These are phyloP conservation scores for Dioscorea alata DNA, from an alignment of 106 monocot species.

Conservation along the genomic window DNA sequence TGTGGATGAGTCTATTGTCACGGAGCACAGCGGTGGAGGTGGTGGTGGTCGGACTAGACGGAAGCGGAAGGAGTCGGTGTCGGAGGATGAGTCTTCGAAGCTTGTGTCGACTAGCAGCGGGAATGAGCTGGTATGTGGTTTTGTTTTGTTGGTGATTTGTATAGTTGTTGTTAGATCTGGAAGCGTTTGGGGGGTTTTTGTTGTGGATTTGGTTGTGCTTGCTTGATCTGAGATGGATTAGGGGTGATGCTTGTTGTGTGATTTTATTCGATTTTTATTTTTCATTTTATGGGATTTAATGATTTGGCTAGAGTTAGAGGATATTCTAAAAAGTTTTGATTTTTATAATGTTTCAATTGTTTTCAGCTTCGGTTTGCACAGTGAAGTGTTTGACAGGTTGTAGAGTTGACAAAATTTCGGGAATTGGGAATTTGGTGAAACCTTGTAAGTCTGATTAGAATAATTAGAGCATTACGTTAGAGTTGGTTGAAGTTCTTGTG, in stretches of 20 bases:
- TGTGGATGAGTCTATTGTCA: constrained; percentile 46
- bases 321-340: no score
- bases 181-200: neutral
- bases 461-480: no score
- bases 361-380: no score
- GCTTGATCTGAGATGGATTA: neutral
- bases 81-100: constrained; percentile 77
- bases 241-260: neutral
- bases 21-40: constrained; percentile 39
- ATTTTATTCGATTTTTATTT: neutral
- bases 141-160: neutral
- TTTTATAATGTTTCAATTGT: no score
- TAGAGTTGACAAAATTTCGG: no score
- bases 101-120: constrained; percentile 63
- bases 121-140: constrained; percentile 39
- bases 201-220: neutral
- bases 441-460: no score
- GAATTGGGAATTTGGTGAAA: no score
- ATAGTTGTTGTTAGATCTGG: neutral
- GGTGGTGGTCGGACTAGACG: constrained; percentile 27
- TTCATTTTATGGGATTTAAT: neutral
- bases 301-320: no score
- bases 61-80: constrained; percentile 5
- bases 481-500: no score
- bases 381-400: no score